Evolutionary conservation across 2,329 filamentous ascomycete genomes (phyloP).

Genomic region (Atkinsonella texensis): DNA sequence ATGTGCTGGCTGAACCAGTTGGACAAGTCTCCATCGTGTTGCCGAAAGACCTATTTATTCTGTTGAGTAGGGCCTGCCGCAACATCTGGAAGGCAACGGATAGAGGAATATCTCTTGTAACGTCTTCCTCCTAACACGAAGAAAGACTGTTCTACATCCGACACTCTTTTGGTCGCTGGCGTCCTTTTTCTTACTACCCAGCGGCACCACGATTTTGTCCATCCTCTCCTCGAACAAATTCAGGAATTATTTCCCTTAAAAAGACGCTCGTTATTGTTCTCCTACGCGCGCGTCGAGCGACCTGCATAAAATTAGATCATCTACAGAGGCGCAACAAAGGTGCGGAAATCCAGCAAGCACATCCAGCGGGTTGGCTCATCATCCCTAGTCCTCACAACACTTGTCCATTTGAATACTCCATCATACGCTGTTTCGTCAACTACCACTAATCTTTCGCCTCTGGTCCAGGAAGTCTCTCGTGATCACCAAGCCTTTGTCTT

Average conservation of each 20-base stretch:
- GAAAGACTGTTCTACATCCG: slow-evolving; percentile 21
- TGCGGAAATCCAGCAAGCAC: background rate
- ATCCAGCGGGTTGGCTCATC: background rate
- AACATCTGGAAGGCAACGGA: background rate
- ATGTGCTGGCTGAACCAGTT: slow-evolving; percentile 22
- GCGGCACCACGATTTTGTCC: slow-evolving; percentile 18
- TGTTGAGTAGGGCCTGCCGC: slow-evolving; percentile 11
- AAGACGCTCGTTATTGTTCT: background rate
- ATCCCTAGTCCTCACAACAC: no score
- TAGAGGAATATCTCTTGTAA: background rate
- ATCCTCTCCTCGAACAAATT: background rate
- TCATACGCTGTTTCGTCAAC: no score
- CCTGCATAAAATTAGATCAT: background rate
- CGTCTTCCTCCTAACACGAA: slow-evolving; percentile 18
- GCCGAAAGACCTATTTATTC: slow-evolving; percentile 19
- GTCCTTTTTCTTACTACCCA: slow-evolving; percentile 33
- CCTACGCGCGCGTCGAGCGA: background rate
- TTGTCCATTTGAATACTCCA: no score
- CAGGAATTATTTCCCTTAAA: background rate
- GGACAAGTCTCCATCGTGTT: slow-evolving; percentile 19
- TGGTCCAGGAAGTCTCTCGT: background rate
- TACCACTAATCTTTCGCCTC: background rate
- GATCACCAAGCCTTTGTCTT: background rate
- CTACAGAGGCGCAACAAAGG: background rate
- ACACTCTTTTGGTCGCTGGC: slow-evolving; percentile 39